phyloP scores from a whole-genome alignment of 2,329 filamentous ascomycete genomes.

The Monascus ruber region DNA sequence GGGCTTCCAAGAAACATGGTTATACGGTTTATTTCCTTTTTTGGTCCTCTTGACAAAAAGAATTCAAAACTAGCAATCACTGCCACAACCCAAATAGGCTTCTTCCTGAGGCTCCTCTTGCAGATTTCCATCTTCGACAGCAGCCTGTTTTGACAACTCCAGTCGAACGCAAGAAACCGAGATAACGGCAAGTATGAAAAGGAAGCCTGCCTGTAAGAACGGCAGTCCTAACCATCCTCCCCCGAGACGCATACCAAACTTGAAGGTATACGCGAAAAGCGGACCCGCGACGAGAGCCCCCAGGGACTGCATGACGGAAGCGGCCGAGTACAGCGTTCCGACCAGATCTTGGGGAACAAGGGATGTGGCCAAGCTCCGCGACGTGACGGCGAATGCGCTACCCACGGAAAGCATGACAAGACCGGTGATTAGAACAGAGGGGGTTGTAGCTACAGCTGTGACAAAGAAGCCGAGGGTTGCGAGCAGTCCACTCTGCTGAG shows the following conservation, averaged over 20 bases:
- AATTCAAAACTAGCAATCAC: too few species aligned
- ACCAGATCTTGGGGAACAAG: slow-evolving; percentile 16
- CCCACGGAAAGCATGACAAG: slow-evolving; percentile 15
- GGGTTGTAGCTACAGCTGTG: slow-evolving; percentile 8
- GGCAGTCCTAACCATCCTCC: slow-evolving; percentile 16
- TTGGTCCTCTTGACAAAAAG: too few species aligned
- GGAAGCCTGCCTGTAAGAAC: slow-evolving; percentile 12
- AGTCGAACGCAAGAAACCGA: slow-evolving; percentile 1
- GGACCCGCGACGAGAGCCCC: slow-evolving; percentile 15
- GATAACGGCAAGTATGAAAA: slow-evolving; percentile 6
- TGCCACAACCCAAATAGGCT: too few species aligned
- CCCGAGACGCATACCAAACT: slow-evolving; percentile 14
- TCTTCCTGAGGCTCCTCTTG: neutral
- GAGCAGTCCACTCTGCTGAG: slow-evolving; percentile 10
- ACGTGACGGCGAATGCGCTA: slow-evolving; percentile 10
- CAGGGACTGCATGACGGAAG: slow-evolving; percentile 11
- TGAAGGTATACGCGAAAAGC: slow-evolving; percentile 16
- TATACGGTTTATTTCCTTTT: too few species aligned
- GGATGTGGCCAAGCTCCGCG: slow-evolving; percentile 16
- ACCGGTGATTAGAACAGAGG: slow-evolving; percentile 10
- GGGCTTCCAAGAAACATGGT: too few species aligned
- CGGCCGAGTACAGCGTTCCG: slow-evolving; percentile 17
- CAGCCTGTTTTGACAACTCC: neutral
- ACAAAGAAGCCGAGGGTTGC: slow-evolving; percentile 10
- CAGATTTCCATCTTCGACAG: neutral